Evolutionary conservation across 2,329 filamentous ascomycete species (phyloP).

Genomic region (Bimuria novae-zelandiae): DNA sequence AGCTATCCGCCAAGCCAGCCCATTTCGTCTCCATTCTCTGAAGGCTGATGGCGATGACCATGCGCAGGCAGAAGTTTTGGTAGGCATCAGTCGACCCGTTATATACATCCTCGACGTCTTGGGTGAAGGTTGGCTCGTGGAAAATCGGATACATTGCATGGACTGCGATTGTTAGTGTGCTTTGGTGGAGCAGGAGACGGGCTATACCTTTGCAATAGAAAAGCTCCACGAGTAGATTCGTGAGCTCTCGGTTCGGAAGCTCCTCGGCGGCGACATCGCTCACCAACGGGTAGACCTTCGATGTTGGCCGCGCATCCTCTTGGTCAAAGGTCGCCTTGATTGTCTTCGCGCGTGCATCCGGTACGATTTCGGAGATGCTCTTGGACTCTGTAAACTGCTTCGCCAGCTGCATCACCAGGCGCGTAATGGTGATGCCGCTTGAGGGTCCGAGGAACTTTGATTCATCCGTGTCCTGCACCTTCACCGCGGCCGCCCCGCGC

Average conservation of each 20-base stretch:
- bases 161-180: slow-evolving; percentile 56
- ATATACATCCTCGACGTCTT: slow-evolving; percentile 81
- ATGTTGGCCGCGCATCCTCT: slow-evolving; percentile 68
- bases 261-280: slow-evolving; percentile 79
- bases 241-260: slow-evolving; percentile 74
- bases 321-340: slow-evolving; percentile 70
- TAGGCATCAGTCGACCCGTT: slow-evolving; percentile 75
- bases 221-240: slow-evolving; percentile 79
- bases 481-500: slow-evolving; percentile 82
- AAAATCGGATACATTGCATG: slow-evolving; percentile 87
- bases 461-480: slow-evolving; percentile 83
- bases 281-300: slow-evolving; percentile 87
- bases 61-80: slow-evolving; percentile 84
- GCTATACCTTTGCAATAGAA: slow-evolving; percentile 80
- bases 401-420: slow-evolving; percentile 93
- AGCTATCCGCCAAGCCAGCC: slow-evolving; percentile 92
- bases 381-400: slow-evolving; percentile 91
- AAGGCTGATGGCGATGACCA: slow-evolving; percentile 93
- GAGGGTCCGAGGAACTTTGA: slow-evolving; percentile 90
- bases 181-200: not conserved
- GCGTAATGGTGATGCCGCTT: slow-evolving; percentile 93
- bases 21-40: slow-evolving; percentile 90
- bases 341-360: slow-evolving; percentile 69
- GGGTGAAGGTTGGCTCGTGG: slow-evolving; percentile 78
- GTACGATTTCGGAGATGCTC: slow-evolving; percentile 89